Percentiles rank a stretch among this genome's conserved stretches.
phyloP scores from a whole-genome alignment of 345 rosid species.

The Geranium brycei region DNA sequence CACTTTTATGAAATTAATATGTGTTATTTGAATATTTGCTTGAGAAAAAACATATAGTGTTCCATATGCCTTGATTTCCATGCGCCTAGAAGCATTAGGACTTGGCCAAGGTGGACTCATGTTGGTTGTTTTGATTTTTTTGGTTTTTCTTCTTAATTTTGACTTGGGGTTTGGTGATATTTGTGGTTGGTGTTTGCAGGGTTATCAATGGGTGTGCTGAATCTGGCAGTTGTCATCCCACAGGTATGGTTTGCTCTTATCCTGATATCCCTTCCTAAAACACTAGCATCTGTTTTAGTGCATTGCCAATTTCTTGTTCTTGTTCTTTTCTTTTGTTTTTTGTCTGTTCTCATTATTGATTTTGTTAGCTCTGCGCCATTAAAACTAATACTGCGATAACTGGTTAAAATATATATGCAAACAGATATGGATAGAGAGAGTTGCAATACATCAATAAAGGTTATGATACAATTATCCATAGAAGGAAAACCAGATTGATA shows the following conservation, averaged over 20 bases:
- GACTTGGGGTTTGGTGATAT: slow-evolving; percentile 13
- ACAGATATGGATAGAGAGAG: no score
- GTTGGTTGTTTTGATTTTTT: slow-evolving; percentile 8
- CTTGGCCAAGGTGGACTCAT: slow-evolving; percentile 77
- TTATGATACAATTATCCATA: no score
- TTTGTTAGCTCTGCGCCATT: no score
- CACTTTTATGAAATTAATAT: no score
- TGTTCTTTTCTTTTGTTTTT: not conserved
- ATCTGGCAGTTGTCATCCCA: slow-evolving; percentile 88
- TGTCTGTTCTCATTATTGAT: no score
- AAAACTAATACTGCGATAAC: no score
- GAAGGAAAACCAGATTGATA: no score
- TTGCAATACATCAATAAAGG: no score
- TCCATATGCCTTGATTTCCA: slow-evolving; percentile 84
- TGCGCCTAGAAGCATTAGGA: slow-evolving; percentile 74
- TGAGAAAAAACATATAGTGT: slow-evolving; percentile 87
- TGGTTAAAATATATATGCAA: no score
- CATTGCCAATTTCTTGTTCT: no score
- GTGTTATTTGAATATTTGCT: slow-evolving; percentile 9
- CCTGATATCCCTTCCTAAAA: not conserved
- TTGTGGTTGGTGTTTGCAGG: slow-evolving; percentile 37
- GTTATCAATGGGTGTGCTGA: slow-evolving; percentile 86
- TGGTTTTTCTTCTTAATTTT: slow-evolving; percentile 5
- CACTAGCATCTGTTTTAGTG: no score
- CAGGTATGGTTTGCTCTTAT: slow-evolving; percentile 37